Evolutionary conservation across 371 early-diverging fungal species (phyloP), one percentile per base, ranked within the genome.

Genomic region (Nematocida sp.): DNA sequence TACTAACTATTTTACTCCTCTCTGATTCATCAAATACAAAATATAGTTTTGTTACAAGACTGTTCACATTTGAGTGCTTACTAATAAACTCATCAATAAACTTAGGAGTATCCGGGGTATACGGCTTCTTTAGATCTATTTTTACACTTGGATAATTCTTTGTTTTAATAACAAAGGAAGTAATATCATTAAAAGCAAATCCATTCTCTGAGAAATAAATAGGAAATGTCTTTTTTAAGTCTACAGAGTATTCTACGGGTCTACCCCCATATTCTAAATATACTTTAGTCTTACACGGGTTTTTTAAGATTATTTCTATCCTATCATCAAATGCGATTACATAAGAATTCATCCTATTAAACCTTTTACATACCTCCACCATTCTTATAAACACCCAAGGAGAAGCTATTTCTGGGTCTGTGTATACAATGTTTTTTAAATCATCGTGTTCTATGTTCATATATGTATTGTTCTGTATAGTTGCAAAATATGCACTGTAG

Each of bases 401-500:
- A 0, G 80, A 71, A 33, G 52, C 45, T 40, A 73, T 73, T 20
- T 76, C 50, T 39, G 62, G 78, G 67, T 84, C 83, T 33, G 74
- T 84, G 40, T 70, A 81, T 3, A 85, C 46, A 46, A 78, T 62
- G n/a, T 56, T 61, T 61, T 72, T 60, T 44, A 82, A 11, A 6
- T 57, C 62, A 25, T 50, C 18, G 20, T 56, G 20, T 44, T 50
- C 15, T 62, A 82, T 47, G 23, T 46, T 6, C 52, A 44, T 7
- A 45, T 57, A 56, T n/a, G 40, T 40, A 52, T 66, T 25, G 0
- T 33, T 66, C 3, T 50, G 40, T 3, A 40, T 33, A 33, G 47
- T n/a, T 9, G 58, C 71, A 52, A 81, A 67, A 27, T 83, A 66
- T 25, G 85, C 85, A 0, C 73, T 58, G 52, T 75, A 82, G 60